These are phyloP conservation scores for Diplodia seriata DNA, from an alignment of 2,329 filamentous ascomycete genomes.

Conservation along the genomic window DNA sequence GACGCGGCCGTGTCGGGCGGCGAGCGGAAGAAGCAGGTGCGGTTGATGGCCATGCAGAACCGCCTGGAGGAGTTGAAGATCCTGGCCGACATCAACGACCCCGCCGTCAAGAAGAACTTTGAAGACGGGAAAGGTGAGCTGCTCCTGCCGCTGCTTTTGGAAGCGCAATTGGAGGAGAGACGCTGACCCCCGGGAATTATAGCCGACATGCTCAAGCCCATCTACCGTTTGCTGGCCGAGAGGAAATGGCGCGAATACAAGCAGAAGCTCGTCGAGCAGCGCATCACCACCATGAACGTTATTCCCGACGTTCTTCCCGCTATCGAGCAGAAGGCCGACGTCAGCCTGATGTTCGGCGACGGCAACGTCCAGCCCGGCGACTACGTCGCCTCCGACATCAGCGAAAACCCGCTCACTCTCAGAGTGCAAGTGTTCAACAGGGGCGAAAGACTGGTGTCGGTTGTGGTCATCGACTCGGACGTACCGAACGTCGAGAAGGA, in stretches of 20 bases:
- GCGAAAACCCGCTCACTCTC: constrained; percentile 75
- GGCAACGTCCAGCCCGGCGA: constrained; percentile 76
- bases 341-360: constrained; percentile 79
- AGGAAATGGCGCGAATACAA: constrained; percentile 87
- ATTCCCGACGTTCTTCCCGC: constrained; percentile 86
- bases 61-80: constrained; percentile 84
- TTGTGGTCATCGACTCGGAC: constrained; percentile 88
- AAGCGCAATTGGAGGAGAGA: background rate
- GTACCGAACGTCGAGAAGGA: constrained; percentile 81
- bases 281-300: constrained; percentile 84
- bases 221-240: constrained; percentile 90
- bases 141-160: background rate
- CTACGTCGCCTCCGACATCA: constrained; percentile 75
- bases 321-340: constrained; percentile 78
- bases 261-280: constrained; percentile 79
- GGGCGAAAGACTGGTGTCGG: constrained; percentile 80
- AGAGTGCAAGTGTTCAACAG: constrained; percentile 84
- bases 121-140: constrained; percentile 84
- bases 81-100: constrained; percentile 92
- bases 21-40: constrained; percentile 68
- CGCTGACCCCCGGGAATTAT: constrained; percentile 1
- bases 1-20: constrained; percentile 67
- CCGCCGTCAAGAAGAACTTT: constrained; percentile 88
- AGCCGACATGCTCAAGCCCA: constrained; percentile 96
- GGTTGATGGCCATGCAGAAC: constrained; percentile 72